phyloP scores from a whole-genome alignment of 208 protist genomes.

The Giardia muris region DNA sequence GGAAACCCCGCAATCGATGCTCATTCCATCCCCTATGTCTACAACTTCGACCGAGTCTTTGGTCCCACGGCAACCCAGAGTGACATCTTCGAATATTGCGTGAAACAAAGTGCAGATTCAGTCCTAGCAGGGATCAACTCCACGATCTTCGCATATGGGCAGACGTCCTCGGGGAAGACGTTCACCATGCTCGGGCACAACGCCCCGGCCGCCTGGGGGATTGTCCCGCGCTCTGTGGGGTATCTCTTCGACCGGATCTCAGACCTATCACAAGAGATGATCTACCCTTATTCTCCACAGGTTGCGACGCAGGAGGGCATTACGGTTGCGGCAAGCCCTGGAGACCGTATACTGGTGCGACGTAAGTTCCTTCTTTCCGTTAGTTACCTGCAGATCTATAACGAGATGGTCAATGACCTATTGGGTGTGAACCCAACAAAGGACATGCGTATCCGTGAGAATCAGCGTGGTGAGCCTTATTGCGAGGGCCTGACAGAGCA shows the following conservation, averaged over 20 bases:
- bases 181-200: conserved; percentile 14
- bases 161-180: conserved; percentile 32
- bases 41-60: conserved; percentile 24
- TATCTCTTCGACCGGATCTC: conserved; percentile 17
- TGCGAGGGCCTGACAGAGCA: background rate
- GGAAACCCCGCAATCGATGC: background rate
- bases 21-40: background rate
- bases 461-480: background rate
- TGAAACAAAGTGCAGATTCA: background rate
- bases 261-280: conserved; percentile 31
- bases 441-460: background rate
- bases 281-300: conserved; percentile 11
- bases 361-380: background rate
- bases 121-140: conserved; percentile 27
- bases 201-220: background rate
- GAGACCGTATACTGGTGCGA: background rate
- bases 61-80: background rate
- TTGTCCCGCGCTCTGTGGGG: conserved; percentile 4
- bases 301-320: background rate
- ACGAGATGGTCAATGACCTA: conserved; percentile 46
- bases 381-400: conserved; percentile 50
- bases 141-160: conserved; percentile 26
- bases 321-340: background rate
- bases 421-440: conserved; percentile 34
- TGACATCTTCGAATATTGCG: background rate